Base-by-base conservation (phyloP, 2,329 filamentous ascomycete species). In the Fusarium sp. region DNA sequence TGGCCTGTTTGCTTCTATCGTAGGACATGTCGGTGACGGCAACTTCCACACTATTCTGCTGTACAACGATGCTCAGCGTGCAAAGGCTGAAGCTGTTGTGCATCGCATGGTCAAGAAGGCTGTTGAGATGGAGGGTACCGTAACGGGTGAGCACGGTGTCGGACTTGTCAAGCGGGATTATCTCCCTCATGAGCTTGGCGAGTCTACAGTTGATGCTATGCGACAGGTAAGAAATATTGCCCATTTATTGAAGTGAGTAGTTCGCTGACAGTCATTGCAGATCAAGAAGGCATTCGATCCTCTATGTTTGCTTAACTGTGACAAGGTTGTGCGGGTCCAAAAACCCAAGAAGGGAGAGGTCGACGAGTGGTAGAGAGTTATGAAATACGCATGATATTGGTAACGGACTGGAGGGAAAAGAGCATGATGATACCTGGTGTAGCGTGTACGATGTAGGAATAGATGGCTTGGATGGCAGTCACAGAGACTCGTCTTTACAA, bases 31-130 rank as follows among this genome's bases (percentile, higher is more conserved):
- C 24, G 92, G 92, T 1, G 92, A 95, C 75, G 93, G 93, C 38
- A 95, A 95, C 82, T 95, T 95, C 79, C 93, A 95, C 81, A 84
- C 88, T 12, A 89, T 90, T 58, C 79, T 91, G 24, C 79, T 89
- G 13, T 90, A 89, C 78, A 92, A 90, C 65, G 89, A 93, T n/a
- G 83, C 86, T 28, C 90, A 96, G 81, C 88, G 91, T 74, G 83
- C 86, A 66, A 87, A 89, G 62, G 92, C 92, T 6, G 92, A 94
- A 78, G 87, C 87, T 45, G 85, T 96, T 32, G 92, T 96, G 32
- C 93, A 95, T 80, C 88, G 90, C 66, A 96, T 96, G 94, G 93
- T 96, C 63, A 95, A 95, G 87, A 87, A 93, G 70, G 94, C 94
- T 1, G 91, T 97, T 55, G 93, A 94, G 83, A 89, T 95, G 85